phyloP scores from a whole-genome alignment of 441 rosid species.

The Raphanus hybrid region DNA sequence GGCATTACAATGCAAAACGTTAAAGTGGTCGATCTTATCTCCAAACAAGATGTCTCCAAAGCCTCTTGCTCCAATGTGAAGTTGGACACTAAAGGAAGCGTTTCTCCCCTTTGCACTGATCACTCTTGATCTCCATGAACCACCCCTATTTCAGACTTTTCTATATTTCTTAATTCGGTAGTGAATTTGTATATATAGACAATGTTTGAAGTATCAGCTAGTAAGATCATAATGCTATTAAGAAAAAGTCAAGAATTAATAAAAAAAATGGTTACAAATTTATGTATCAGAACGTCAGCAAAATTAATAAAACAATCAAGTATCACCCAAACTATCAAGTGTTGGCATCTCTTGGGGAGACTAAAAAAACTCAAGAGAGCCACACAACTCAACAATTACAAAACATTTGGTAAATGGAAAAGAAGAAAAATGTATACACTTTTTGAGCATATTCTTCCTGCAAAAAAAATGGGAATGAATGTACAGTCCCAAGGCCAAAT shows the following conservation, averaged over 20 bases:
- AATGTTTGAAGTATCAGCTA: background rate
- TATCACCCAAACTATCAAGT: background rate
- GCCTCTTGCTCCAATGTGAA: constrained; percentile 64
- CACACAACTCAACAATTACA: constrained; percentile 28
- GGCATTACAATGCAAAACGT: constrained; percentile 43
- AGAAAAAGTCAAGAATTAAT: background rate
- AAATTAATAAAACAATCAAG: background rate
- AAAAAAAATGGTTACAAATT: background rate
- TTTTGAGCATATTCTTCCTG: constrained; percentile 20
- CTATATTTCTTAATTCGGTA: constrained; percentile 8
- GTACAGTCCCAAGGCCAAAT: constrained; percentile 8
- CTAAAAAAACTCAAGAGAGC: constrained; percentile 30
- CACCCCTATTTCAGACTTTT: background rate
- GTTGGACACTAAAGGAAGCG: constrained; percentile 41
- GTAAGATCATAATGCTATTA: background rate
- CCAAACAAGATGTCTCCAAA: constrained; percentile 32
- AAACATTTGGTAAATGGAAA: constrained; percentile 17
- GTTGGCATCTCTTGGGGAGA: constrained; percentile 32
- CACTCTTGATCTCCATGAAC: background rate
- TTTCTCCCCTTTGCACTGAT: constrained; percentile 56
- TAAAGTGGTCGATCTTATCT: constrained; percentile 27
- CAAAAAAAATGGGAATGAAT: constrained; percentile 24
- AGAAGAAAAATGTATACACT: constrained; percentile 10
- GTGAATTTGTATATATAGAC: constrained; percentile 9
- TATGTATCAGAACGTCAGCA: background rate